Evolutionary conservation across 768 basidiomycete genomes (phyloP).

Genomic region (Tricholoma furcatifolium): DNA sequence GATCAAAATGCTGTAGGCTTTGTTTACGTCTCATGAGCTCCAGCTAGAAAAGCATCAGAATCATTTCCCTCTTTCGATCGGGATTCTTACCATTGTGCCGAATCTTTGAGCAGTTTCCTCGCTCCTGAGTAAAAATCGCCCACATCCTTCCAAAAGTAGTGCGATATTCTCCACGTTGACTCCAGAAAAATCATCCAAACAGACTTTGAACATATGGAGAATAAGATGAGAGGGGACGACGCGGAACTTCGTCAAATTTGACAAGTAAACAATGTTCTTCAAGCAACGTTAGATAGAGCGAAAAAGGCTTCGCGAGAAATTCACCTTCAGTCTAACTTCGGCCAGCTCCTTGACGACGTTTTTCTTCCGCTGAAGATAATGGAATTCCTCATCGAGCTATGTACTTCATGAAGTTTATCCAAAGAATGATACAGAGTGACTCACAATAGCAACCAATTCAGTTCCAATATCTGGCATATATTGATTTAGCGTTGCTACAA

Average conservation of each 20-base stretch:
- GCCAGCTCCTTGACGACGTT: conserved; percentile 88
- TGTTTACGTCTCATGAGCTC: conserved; percentile 96
- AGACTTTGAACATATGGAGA: conserved; percentile 95
- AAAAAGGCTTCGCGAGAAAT: background rate
- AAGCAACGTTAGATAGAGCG: background rate
- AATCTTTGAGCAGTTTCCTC: conserved; percentile 89
- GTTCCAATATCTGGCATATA: conserved; percentile 94
- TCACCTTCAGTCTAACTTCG: conserved; percentile 81
- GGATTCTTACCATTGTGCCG: conserved; percentile 69
- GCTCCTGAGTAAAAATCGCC: conserved; percentile 83
- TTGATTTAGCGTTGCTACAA: conserved; percentile 83
- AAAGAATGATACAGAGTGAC: conserved; percentile 25
- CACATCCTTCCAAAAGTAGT: conserved; percentile 89
- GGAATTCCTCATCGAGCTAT: conserved; percentile 95
- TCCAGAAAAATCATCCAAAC: conserved; percentile 91
- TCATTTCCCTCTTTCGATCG: background rate
- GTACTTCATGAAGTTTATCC: conserved; percentile 6
- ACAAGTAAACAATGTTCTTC: conserved; percentile 88
- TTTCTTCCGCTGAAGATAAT: conserved; percentile 92
- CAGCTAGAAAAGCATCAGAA: conserved; percentile 38
- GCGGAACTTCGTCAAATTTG: conserved; percentile 93
- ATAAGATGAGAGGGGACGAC: conserved; percentile 91
- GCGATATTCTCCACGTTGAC: conserved; percentile 94
- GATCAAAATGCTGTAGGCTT: conserved; percentile 89
- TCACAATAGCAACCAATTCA: conserved; percentile 77